Conservation (phyloP, 2,329 filamentous ascomycete genomes). For the Aspergillus nomiae region DNA sequence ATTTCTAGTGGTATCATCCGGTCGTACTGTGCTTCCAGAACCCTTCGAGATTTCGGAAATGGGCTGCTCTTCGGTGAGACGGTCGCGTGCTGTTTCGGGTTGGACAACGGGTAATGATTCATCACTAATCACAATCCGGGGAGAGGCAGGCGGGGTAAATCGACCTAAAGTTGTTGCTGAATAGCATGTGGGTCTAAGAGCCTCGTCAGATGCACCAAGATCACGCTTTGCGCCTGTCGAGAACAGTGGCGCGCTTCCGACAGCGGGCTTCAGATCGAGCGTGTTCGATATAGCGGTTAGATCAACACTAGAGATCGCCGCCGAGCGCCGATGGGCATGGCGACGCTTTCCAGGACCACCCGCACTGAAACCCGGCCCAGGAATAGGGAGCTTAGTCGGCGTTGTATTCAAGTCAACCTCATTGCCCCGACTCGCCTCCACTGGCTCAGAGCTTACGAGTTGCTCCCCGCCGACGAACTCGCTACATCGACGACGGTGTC, state of each 20-base stretch:
- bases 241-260: conserved; percentile 62
- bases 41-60: conserved; percentile 83
- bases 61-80: conserved; percentile 69
- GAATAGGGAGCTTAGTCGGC: conserved; percentile 28
- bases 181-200: conserved; percentile 35
- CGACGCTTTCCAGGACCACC: conserved; percentile 62
- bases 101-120: conserved; percentile 12
- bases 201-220: conserved; percentile 29
- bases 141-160: conserved; percentile 37
- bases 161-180: conserved; percentile 33
- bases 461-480: conserved; percentile 76
- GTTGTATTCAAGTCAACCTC: conserved; percentile 25
- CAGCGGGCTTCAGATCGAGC: conserved; percentile 43
- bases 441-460: conserved; percentile 60
- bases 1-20: conserved; percentile 72
- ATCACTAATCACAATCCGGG: conserved; percentile 24
- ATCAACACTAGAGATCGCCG: conserved; percentile 81
- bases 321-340: conserved; percentile 79
- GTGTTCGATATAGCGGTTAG: conserved; percentile 59
- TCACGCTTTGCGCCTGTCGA: conserved; percentile 45
- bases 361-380: conserved; percentile 41
- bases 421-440: conserved; percentile 51
- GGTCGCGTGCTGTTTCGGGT: conserved; percentile 16
- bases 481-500: conserved; percentile 76
- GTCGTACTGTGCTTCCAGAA: conserved; percentile 70